Evolutionary conservation across 2,329 filamentous ascomycete genomes (phyloP).

Genomic region (Apiospora hydei): DNA sequence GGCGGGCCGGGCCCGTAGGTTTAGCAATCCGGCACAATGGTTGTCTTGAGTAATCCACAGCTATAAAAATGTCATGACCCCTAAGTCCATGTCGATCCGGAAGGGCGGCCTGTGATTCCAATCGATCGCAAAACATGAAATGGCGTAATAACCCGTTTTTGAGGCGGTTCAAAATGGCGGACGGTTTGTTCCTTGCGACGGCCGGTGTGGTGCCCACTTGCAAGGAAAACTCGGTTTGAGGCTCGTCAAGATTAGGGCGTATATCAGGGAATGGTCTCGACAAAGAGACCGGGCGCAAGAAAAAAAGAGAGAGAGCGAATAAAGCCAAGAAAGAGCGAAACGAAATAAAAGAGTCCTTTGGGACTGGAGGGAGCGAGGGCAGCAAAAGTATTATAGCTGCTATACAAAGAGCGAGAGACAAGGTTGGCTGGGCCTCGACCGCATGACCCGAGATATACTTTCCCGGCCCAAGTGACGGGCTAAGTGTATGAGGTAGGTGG

Average conservation of each 20-base stretch:
- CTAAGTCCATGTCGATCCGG: conserved; percentile 21
- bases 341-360: conserved; percentile 15
- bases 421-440: conserved; percentile 23
- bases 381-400: conserved; percentile 23
- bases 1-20: conserved; percentile 32
- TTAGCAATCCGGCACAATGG: conserved; percentile 5
- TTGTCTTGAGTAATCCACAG: conserved; percentile 17
- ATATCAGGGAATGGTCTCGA: conserved; percentile 2
- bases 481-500: conserved; percentile 15
- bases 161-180: conserved; percentile 1
- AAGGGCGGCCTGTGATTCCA: not conserved
- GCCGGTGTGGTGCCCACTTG: conserved; percentile 1
- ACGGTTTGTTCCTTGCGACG: conserved; percentile 7
- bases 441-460: conserved; percentile 28
- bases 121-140: conserved; percentile 20
- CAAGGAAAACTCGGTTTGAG: conserved; percentile 6
- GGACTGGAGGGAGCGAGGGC: conserved; percentile 12
- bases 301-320: not conserved
- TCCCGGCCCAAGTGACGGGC: conserved; percentile 20
- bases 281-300: conserved; percentile 4
- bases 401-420: conserved; percentile 25
- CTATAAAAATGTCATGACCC: conserved; percentile 19
- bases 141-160: not conserved
- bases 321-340: conserved; percentile 16
- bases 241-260: conserved; percentile 2